Evolutionary conservation across 2,329 filamentous ascomycete genomes (phyloP), one percentile per base, ranked within the genome.

Genomic region (Colletotrichum spaethianum): DNA sequence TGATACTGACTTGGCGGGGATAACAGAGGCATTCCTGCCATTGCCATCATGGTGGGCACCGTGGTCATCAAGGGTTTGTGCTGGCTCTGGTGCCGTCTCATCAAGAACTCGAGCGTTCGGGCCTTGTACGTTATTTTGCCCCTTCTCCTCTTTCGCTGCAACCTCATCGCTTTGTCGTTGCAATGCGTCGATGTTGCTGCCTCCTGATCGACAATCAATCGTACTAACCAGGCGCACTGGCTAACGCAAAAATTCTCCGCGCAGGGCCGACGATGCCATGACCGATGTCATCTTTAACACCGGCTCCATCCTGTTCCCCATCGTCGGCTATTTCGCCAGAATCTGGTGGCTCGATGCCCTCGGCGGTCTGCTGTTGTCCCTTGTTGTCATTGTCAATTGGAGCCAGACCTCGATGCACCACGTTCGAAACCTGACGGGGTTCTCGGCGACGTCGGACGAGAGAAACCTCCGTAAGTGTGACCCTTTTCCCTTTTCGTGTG

Each of bases 201-300:
- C 65, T 63, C 59, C 59, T 59, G 59, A 60, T 63, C 65, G 31
- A 55, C 64, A 79, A 44, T 11, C n/a, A 78, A 42, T 77, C 77
- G n/a, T 62, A 77, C 26, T 78, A 81, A 36, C 55, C 46, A 31
- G 52, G 59, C 40, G 63, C 68, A 78, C 57, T 63, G n/a, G 71
- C 74, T 72, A 75, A 46, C 28, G 53, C n/a, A 62, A 44, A 16
- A 23, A 55, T 55, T 62, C 46, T 59, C 55, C 36, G 3, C 50
- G 38, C 64, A 86, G 84, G 65, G 86, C 86, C 42, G 84, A 87
- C 36, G 86, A 88, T 73, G 86, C 86, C 63, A 84, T 86, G 78
- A 93, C 93, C 0, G 93, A 97, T 78, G 93, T 98, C 36, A 91
- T 97, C 40, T 98, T 98, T 88, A 98, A 98, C 82, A 90, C 90